Percentiles rank a stretch among this genome's conserved stretches.
phyloP scores from a whole-genome alignment of 108 stramenopile genomes.

The Mediolabrus comicus region DNA sequence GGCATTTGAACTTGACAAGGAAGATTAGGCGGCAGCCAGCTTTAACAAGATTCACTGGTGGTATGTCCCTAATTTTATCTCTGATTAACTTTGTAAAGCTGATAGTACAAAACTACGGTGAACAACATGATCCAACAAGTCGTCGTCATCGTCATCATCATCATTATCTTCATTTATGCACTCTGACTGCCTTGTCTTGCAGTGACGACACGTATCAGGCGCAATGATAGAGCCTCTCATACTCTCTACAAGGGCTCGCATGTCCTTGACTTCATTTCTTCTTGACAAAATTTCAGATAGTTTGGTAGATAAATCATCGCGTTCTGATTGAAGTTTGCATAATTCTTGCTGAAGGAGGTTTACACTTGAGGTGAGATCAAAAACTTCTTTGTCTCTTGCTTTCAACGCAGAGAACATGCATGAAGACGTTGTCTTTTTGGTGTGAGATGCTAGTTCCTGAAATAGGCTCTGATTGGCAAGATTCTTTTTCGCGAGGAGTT shows the following conservation, averaged over 20 bases:
- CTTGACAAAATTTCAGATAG: conserved; percentile 16
- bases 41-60: too few species aligned
- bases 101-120: background rate
- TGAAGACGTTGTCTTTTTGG: conserved; percentile 30
- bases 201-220: background rate
- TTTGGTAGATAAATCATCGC: conserved; percentile 13
- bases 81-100: too few species aligned
- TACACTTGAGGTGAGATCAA: conserved; percentile 11
- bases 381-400: conserved; percentile 30
- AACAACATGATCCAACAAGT: background rate
- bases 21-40: too few species aligned
- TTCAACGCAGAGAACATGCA: conserved; percentile 36
- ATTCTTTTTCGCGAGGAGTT: conserved; percentile 6
- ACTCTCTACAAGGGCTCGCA: conserved; percentile 26
- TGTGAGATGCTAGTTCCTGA: conserved; percentile 20
- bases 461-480: conserved; percentile 19
- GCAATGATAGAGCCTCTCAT: conserved; percentile 9
- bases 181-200: background rate
- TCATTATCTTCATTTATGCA: background rate
- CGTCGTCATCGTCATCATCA: background rate
- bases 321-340: conserved; percentile 3
- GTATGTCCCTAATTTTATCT: too few species aligned
- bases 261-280: conserved; percentile 27
- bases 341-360: conserved; percentile 8
- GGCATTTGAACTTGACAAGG: background rate